phyloP scores from a whole-genome alignment of 345 rosid species.

The Populus euphratica region DNA sequence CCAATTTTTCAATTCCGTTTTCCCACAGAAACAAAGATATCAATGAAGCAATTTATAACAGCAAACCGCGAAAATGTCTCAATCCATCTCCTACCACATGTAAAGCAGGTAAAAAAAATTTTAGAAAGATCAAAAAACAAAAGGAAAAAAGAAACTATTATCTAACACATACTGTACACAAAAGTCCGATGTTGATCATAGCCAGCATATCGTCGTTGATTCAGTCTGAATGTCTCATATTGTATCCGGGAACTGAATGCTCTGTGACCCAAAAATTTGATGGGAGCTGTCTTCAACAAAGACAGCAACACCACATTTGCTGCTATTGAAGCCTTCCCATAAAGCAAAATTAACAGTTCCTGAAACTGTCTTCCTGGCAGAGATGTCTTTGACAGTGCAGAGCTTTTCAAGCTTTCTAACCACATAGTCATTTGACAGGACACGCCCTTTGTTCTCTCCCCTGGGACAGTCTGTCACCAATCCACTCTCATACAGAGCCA shows the following conservation, averaged over 20 bases:
- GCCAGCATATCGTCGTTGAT: background rate
- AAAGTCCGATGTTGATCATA: constrained; percentile 1
- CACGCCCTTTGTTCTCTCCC: constrained; percentile 81
- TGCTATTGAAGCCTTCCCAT: constrained; percentile 66
- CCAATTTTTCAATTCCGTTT: background rate
- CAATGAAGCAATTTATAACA: background rate
- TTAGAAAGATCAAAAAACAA: background rate
- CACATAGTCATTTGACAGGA: constrained; percentile 66
- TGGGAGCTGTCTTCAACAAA: constrained; percentile 61
- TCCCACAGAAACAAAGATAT: background rate
- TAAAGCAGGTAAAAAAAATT: too few species aligned
- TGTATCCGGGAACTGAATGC: constrained; percentile 50
- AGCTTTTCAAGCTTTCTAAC: constrained; percentile 79
- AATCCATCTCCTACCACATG: background rate
- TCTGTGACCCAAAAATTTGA: constrained; percentile 72
- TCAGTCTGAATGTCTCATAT: constrained; percentile 33
- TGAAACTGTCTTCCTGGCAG: constrained; percentile 55
- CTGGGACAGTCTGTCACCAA: constrained; percentile 54
- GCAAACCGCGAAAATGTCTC: background rate
- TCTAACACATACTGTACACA: constrained; percentile 33
- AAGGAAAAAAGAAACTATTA: background rate
- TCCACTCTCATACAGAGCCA: constrained; percentile 72
- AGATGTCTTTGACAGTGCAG: constrained; percentile 53
- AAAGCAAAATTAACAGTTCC: constrained; percentile 65
- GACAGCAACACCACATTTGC: constrained; percentile 63